Conservation (phyloP, 768 basidiomycete genomes). For the Mrakia blollopis region DNA sequence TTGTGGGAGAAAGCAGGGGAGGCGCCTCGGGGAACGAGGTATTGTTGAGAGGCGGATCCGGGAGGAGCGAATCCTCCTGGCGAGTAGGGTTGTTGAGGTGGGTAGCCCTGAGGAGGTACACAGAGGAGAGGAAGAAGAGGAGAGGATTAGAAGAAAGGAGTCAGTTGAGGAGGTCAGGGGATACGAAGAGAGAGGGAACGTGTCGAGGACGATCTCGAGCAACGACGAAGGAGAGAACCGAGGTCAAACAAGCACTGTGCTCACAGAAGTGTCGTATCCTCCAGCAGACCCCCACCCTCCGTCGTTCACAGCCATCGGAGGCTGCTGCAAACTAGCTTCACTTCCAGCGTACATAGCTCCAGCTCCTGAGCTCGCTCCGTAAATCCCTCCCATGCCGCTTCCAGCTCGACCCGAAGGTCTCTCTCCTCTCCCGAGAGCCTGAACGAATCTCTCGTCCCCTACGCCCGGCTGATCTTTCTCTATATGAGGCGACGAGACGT, state of each 20-base stretch:
- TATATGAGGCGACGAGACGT: background rate
- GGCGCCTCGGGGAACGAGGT: background rate
- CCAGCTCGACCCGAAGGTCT: conserved; percentile 9
- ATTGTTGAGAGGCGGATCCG: conserved; percentile 4
- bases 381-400: background rate
- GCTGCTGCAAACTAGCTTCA: conserved; percentile 23
- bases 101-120: background rate
- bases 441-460: conserved; percentile 16
- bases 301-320: conserved; percentile 12
- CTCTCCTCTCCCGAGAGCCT: conserved; percentile 20
- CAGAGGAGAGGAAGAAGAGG: background rate
- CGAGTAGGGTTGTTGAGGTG: background rate
- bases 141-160: background rate
- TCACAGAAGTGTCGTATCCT: conserved; percentile 8
- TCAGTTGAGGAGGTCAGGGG: background rate
- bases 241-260: background rate
- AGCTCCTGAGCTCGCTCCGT: conserved; percentile 9
- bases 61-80: conserved; percentile 8
- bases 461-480: conserved; percentile 13
- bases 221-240: no score
- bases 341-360: conserved; percentile 26
- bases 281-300: background rate
- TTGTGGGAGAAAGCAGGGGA: conserved; percentile 1
- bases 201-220: background rate
- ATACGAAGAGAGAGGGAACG: background rate